Evolutionary conservation across 352 stramenopile genomes (phyloP).

Genomic region (Phytophthora cajani): DNA sequence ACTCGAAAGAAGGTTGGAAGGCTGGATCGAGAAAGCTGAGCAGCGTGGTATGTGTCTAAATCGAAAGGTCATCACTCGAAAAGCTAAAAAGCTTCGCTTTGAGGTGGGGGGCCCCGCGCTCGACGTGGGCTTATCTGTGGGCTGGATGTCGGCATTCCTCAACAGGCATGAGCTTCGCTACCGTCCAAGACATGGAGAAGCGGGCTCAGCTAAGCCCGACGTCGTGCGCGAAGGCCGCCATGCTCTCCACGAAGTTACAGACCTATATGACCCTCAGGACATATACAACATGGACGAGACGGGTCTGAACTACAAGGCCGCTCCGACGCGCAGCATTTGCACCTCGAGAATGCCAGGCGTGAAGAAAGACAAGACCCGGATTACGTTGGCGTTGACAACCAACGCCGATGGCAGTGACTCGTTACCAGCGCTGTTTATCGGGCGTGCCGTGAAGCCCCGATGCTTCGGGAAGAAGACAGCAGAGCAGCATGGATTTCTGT

Average conservation of each 20-base stretch:
- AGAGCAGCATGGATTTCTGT: constrained; percentile 4
- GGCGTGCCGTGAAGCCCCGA: neutral
- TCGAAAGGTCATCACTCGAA: constrained; percentile 1
- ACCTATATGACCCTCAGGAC: neutral
- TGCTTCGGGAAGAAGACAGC: constrained; percentile 12
- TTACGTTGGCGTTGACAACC: constrained; percentile 5
- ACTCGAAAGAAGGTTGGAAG: neutral
- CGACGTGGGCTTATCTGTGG: no score
- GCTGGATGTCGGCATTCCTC: no score
- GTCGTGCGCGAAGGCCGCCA: neutral
- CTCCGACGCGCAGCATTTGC: neutral
- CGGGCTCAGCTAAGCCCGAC: no score
- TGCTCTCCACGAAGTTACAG: neutral
- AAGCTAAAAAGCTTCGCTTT: neutral
- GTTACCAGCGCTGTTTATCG: constrained; percentile 1
- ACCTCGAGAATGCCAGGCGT: neutral
- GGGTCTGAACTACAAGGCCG: neutral
- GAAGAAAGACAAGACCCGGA: constrained; percentile 18
- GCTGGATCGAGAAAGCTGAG: neutral
- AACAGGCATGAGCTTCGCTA: no score
- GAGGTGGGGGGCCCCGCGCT: neutral
- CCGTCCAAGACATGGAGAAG: no score
- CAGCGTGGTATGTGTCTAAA: constrained; percentile 4
- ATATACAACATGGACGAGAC: constrained; percentile 16
- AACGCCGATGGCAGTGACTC: constrained; percentile 13